phyloP scores from a whole-genome alignment of 1,139 yeast species.

The Nakaseomyces bracarensis region DNA sequence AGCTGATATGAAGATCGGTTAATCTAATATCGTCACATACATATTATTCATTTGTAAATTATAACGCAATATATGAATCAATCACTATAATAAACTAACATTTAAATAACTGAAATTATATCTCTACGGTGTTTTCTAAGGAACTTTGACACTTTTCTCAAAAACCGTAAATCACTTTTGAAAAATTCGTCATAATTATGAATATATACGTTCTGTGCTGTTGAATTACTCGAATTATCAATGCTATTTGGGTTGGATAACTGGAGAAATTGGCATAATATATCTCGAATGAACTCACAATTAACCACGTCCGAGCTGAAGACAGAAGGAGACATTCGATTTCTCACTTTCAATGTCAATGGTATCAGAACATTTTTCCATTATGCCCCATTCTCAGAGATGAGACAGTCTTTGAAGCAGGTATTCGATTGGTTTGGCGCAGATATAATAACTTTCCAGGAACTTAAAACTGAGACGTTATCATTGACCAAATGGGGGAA shows the following conservation, averaged over 20 bases:
- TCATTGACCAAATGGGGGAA: slow-evolving; percentile 46
- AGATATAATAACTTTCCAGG: slow-evolving; percentile 79
- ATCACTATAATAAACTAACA: not conserved
- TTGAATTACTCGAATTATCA: no score
- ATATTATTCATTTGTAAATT: slow-evolving; percentile 7
- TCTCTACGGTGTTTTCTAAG: not conserved
- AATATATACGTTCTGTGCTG: no score
- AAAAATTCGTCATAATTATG: no score
- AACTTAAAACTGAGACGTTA: slow-evolving; percentile 55
- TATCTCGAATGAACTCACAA: not conserved
- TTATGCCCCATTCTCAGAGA: slow-evolving; percentile 72
- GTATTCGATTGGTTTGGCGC: slow-evolving; percentile 53
- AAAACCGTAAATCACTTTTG: not conserved
- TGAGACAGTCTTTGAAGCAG: slow-evolving; percentile 38
- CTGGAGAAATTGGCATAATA: not conserved
- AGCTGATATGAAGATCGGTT: slow-evolving; percentile 8
- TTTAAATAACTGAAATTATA: not conserved
- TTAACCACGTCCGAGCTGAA: not conserved
- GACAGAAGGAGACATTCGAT: slow-evolving; percentile 29
- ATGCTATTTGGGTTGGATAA: no score
- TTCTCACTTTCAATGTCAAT: slow-evolving; percentile 75
- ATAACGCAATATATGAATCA: not conserved
- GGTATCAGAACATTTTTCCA: slow-evolving; percentile 74
- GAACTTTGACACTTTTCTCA: not conserved
- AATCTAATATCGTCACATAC: slow-evolving; percentile 11